Evolutionary conservation across 2,329 filamentous ascomycete species (phyloP).

Genomic region (Annulohypoxylon truncatum): DNA sequence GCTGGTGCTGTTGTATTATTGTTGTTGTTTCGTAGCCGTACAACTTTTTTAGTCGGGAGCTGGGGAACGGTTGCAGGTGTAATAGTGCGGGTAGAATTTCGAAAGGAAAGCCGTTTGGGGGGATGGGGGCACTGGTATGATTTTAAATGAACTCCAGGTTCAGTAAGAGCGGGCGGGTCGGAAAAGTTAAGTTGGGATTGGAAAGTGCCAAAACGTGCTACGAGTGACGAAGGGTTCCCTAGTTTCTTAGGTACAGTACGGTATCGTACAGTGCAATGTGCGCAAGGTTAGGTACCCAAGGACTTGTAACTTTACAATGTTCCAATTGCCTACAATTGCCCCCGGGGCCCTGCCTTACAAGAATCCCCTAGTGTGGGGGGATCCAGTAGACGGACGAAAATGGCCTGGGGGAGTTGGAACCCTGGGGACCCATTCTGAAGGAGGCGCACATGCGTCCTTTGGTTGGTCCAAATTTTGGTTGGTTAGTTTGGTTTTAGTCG

Average conservation of each 20-base stretch:
- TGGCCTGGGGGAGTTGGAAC: constrained; percentile 46
- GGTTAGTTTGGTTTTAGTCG: constrained; percentile 24
- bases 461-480: constrained; percentile 36
- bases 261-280: constrained; percentile 43
- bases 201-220: constrained; percentile 40
- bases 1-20: constrained; percentile 16
- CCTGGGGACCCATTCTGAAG: constrained; percentile 36
- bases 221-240: constrained; percentile 10
- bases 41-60: constrained; percentile 32
- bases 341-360: constrained; percentile 42
- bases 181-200: constrained; percentile 35
- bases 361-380: constrained; percentile 47
- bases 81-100: constrained; percentile 47
- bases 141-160: constrained; percentile 50
- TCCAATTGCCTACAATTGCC: constrained; percentile 28
- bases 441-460: constrained; percentile 31
- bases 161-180: constrained; percentile 45
- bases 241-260: constrained; percentile 6
- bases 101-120: constrained; percentile 47
- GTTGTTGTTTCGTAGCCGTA: constrained; percentile 22
- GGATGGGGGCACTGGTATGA: constrained; percentile 51
- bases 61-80: constrained; percentile 30
- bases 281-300: constrained; percentile 38
- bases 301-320: constrained; percentile 42
- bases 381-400: constrained; percentile 39